A percentile compares a stretch with the other conserved stretches of the same genome.
Conservation (phyloP, 768 basidiomycete genomes). For the Podaxis rugospora region DNA sequence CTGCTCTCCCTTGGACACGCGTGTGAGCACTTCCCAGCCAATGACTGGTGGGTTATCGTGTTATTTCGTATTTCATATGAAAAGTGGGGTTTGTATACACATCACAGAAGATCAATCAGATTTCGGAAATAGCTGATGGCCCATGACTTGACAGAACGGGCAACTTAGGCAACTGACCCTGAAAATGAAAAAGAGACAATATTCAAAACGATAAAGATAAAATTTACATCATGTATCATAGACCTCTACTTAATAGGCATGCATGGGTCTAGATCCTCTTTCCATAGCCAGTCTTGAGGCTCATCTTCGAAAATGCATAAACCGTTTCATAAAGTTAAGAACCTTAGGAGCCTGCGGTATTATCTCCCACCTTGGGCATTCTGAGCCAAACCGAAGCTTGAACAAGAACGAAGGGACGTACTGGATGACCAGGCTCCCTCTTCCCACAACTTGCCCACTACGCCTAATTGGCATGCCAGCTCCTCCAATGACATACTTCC, state of each 20-base stretch:
- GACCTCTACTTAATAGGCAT: neutral
- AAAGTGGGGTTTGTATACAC: too few species aligned
- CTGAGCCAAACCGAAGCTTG: neutral
- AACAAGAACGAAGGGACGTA: slow-evolving; percentile 26
- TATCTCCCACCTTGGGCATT: slow-evolving; percentile 34
- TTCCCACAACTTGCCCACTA: slow-evolving; percentile 46
- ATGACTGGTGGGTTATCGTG: neutral
- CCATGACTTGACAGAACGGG: too few species aligned
- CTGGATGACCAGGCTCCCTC: slow-evolving; percentile 63
- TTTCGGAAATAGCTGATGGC: too few species aligned
- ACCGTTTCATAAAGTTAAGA: slow-evolving; percentile 25
- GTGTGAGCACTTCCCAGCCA: neutral
- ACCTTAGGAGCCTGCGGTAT: slow-evolving; percentile 25
- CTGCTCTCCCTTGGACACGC: neutral
- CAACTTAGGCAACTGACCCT: too few species aligned
- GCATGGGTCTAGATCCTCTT: neutral
- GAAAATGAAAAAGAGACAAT: too few species aligned
- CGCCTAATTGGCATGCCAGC: slow-evolving; percentile 68
- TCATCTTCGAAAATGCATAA: slow-evolving; percentile 18
- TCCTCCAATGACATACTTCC: slow-evolving; percentile 46
- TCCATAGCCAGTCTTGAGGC: neutral
- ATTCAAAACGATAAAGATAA: neutral
- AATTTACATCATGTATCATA: neutral
- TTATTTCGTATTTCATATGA: too few species aligned
- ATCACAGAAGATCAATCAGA: too few species aligned